A percentile compares a stretch with the other conserved stretches of the same genome.
These are phyloP conservation scores for Coccomyxa sp. DNA, from an alignment of 139 green algal species.

Conservation along the genomic window DNA sequence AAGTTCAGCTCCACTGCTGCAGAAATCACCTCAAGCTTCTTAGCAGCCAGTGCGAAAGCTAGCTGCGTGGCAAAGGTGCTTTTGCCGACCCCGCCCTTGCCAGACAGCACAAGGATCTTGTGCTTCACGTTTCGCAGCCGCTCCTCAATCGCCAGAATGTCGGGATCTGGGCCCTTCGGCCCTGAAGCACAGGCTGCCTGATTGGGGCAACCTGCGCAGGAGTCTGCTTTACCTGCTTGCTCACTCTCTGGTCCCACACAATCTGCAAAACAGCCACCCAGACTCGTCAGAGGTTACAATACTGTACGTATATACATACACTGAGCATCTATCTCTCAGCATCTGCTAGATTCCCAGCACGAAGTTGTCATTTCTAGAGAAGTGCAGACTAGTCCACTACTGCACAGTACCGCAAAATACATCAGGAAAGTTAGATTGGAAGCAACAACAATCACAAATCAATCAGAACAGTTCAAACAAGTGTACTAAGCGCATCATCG, in stretches of 20 bases:
- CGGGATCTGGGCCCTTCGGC: constrained; percentile 85
- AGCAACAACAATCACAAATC: neutral
- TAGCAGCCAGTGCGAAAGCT: constrained; percentile 74
- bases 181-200: constrained; percentile 82
- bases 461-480: neutral
- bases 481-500: neutral
- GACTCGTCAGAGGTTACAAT: neutral
- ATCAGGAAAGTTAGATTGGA: neutral
- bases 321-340: no score
- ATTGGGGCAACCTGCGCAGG: constrained; percentile 92
- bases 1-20: no score
- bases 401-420: neutral
- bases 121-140: constrained; percentile 77
- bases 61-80: constrained; percentile 92
- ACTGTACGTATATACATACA: neutral
- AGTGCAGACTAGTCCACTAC: neutral
- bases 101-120: constrained; percentile 93
- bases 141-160: constrained; percentile 68
- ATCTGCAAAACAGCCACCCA: constrained; percentile 41
- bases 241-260: constrained; percentile 77
- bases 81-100: constrained; percentile 98
- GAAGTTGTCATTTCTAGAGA: neutral
- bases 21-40: no score
- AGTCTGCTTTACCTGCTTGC: constrained; percentile 69
- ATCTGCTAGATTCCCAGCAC: neutral